Percentiles rank a stretch among this genome's conserved stretches.
Conservation (phyloP, 2,329 filamentous ascomycete species). For the Calonectria henricotiae region DNA sequence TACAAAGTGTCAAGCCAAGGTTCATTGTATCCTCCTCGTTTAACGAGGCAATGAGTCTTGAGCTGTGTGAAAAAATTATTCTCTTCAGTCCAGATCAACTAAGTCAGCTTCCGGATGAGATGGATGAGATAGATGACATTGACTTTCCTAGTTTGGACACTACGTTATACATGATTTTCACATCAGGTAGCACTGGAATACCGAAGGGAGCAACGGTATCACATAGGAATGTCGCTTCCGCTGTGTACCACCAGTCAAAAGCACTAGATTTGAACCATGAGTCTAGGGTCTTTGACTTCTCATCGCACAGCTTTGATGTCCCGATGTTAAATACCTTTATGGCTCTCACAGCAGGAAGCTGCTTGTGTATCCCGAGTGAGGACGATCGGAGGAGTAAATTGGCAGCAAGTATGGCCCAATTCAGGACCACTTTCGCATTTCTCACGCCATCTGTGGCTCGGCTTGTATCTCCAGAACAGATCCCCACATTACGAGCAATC, state of each 20-base stretch:
- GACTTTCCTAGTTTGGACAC: not conserved
- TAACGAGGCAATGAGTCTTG: not conserved
- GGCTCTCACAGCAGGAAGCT: constrained; percentile 62
- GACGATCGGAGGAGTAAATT: constrained; percentile 20
- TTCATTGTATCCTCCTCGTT: not conserved
- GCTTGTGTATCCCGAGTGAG: constrained; percentile 35
- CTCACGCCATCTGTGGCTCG: constrained; percentile 36
- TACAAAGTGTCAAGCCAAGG: constrained; percentile 15
- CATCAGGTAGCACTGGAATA: constrained; percentile 50
- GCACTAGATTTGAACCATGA: not conserved
- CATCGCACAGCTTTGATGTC: constrained; percentile 1
- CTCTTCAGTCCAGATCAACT: not conserved
- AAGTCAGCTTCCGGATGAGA: not conserved
- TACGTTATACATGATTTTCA: constrained; percentile 46
- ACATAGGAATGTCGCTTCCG: constrained; percentile 20
- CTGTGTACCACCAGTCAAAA: constrained; percentile 42
- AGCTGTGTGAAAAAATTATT: not conserved
- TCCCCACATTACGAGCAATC: constrained; percentile 28
- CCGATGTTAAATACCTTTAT: constrained; percentile 35
- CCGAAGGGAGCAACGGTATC: constrained; percentile 48
- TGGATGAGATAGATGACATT: not conserved
- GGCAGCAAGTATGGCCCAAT: not conserved
- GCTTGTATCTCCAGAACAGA: constrained; percentile 17
- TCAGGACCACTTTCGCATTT: constrained; percentile 5
- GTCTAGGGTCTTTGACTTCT: constrained; percentile 42